Conservation (phyloP, 176 grass and related monocot genomes). For the Phyllostachys edulis region DNA sequence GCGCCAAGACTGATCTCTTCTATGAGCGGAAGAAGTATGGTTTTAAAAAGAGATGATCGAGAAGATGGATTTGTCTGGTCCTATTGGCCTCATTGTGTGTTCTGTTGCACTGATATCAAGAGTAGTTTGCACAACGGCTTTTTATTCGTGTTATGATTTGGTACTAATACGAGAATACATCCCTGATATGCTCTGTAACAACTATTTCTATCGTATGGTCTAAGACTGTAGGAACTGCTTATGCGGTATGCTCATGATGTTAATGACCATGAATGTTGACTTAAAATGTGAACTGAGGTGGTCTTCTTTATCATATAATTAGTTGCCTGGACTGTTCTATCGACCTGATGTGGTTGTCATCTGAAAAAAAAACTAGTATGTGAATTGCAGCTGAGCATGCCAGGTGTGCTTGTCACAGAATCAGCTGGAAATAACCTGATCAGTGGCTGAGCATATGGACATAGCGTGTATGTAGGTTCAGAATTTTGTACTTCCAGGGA, state of each 20-base stretch:
- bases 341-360: not conserved
- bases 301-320: not conserved
- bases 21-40: conserved; percentile 69
- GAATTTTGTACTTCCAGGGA: not conserved
- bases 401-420: not conserved
- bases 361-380: not conserved
- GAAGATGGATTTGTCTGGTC: not conserved
- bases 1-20: conserved; percentile 86
- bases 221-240: not conserved
- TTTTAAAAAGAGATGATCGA: conserved; percentile 47
- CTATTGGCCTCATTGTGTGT: not conserved
- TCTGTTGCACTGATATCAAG: not conserved
- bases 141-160: not conserved
- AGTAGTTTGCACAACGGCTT: not conserved
- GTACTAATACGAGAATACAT: not conserved
- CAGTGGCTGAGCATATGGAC: not conserved
- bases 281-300: conserved; percentile 9
- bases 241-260: not conserved
- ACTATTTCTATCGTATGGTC: not conserved
- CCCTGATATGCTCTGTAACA: not conserved
- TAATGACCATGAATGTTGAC: conserved; percentile 4
- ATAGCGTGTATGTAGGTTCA: not conserved
- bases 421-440: conserved; percentile 6
- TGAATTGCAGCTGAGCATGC: not conserved
- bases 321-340: not conserved